Percentiles rank a stretch among this genome's conserved stretches.
Evolutionary conservation across 805 yeast species (phyloP).

Genomic region (Candida hispaniensis): DNA sequence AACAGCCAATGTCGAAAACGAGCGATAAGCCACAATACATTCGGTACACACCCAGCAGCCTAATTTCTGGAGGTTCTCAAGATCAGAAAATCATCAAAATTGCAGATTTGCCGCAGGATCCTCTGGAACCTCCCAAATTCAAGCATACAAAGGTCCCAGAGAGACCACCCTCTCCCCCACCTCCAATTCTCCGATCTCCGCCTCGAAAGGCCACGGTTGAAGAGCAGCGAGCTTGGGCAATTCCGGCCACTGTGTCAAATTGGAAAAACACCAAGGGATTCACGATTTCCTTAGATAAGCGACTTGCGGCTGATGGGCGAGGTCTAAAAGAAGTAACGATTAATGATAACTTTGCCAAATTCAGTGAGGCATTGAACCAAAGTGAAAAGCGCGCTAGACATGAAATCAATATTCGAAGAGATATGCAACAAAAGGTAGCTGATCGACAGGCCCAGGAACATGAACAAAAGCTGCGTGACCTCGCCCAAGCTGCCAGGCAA

Average conservation of each 20-base stretch:
- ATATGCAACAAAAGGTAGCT: slow-evolving; percentile 39
- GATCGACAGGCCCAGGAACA: slow-evolving; percentile 40
- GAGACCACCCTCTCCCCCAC: slow-evolving; percentile 60
- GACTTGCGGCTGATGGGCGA: slow-evolving; percentile 47
- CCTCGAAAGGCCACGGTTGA: slow-evolving; percentile 48
- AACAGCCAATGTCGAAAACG: slow-evolving; percentile 22
- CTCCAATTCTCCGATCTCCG: slow-evolving; percentile 46
- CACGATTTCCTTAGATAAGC: slow-evolving; percentile 67
- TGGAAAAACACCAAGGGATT: slow-evolving; percentile 94
- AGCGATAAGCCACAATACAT: slow-evolving; percentile 34
- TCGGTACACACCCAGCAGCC: slow-evolving; percentile 36
- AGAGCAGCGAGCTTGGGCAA: slow-evolving; percentile 71
- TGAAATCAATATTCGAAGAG: slow-evolving; percentile 42
- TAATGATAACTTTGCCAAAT: slow-evolving; percentile 46
- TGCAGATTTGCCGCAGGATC: slow-evolving; percentile 62
- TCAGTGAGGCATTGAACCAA: slow-evolving; percentile 60
- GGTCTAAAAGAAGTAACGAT: slow-evolving; percentile 32
- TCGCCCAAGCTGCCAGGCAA: slow-evolving; percentile 42
- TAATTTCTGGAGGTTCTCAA: slow-evolving; percentile 27
- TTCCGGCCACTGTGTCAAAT: slow-evolving; percentile 85
- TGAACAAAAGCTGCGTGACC: slow-evolving; percentile 40
- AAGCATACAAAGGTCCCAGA: slow-evolving; percentile 63
- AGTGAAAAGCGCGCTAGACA: slow-evolving; percentile 56
- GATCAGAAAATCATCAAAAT: slow-evolving; percentile 48
- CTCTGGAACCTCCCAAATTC: slow-evolving; percentile 73